These are phyloP conservation scores for Trichaptum fuscoviolaceum DNA, from an alignment of 768 basidiomycete genomes.

Conservation along the genomic window DNA sequence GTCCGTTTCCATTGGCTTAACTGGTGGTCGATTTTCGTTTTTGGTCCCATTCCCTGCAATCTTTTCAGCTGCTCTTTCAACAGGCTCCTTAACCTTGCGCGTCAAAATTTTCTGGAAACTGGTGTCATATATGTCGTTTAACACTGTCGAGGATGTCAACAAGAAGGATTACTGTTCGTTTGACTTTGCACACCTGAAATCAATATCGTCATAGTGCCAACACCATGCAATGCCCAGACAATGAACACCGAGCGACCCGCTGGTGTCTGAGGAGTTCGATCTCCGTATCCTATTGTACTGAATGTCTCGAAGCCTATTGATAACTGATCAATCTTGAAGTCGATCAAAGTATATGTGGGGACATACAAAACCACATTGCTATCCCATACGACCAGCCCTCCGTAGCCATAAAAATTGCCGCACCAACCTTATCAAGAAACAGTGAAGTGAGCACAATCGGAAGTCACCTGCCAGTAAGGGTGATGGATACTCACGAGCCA, in stretches of 20 bases:
- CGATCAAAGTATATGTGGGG: neutral
- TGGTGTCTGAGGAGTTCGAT: constrained; percentile 53
- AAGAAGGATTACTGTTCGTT: neutral
- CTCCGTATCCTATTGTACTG: constrained; percentile 74
- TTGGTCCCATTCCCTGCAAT: neutral
- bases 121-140: neutral
- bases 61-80: too few species aligned
- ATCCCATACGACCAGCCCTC: constrained; percentile 63
- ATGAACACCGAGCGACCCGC: constrained; percentile 74
- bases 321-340: neutral
- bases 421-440: constrained; percentile 47
- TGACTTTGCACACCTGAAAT: constrained; percentile 49
- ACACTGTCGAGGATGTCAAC: neutral
- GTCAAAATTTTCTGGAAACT: neutral
- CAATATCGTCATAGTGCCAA: constrained; percentile 70
- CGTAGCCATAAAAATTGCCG: constrained; percentile 60
- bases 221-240: constrained; percentile 72
- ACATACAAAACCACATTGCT: constrained; percentile 70
- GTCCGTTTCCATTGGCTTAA: neutral
- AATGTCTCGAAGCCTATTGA: constrained; percentile 62
- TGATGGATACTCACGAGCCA: constrained; percentile 52
- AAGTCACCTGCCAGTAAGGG: neutral
- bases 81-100: neutral
- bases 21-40: neutral
- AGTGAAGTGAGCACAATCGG: neutral